A percentile compares a stretch with the other conserved stretches of the same genome.
These are phyloP conservation scores for Exophiala dermatitidis DNA, from an alignment of 2,329 filamentous ascomycete species.

Conservation along the genomic window DNA sequence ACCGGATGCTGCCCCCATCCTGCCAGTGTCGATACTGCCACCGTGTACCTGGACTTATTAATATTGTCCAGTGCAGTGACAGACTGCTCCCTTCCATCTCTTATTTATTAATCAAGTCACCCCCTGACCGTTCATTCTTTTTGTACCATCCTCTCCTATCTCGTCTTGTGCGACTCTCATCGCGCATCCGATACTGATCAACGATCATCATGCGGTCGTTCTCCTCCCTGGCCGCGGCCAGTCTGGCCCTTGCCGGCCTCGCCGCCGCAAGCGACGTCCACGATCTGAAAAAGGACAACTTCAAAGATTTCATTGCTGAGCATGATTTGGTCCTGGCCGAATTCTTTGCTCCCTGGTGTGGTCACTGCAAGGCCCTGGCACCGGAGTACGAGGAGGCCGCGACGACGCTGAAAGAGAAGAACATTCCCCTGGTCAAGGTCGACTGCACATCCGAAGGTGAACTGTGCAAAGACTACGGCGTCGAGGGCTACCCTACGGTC, in stretches of 20 bases:
- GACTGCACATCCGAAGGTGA: conserved; percentile 94
- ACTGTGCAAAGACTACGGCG: conserved; percentile 80
- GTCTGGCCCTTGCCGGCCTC: conserved; percentile 36
- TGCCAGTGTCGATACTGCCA: too few species aligned
- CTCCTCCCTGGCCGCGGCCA: conserved; percentile 30
- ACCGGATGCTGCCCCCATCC: too few species aligned
- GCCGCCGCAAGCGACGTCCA: conserved; percentile 64
- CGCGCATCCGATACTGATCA: neutral
- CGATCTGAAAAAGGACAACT: conserved; percentile 77
- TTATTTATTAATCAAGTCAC: neutral
- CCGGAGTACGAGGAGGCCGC: conserved; percentile 47
- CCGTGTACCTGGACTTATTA: too few species aligned
- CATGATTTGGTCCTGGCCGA: conserved; percentile 90
- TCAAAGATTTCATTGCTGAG: conserved; percentile 74
- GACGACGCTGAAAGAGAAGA: conserved; percentile 43
- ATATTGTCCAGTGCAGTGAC: too few species aligned
- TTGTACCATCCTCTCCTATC: neutral
- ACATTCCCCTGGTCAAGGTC: conserved; percentile 44
- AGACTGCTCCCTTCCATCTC: neutral
- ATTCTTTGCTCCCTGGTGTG: conserved; percentile 96
- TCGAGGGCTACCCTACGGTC: conserved; percentile 96
- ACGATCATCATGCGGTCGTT: conserved; percentile 22
- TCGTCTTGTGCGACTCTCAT: neutral
- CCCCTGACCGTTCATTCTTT: neutral
- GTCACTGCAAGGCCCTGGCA: conserved; percentile 95